Percentiles rank a stretch among this genome's conserved stretches.
Evolutionary conservation across 2,329 filamentous ascomycete genomes (phyloP).

Genomic region (Diplodia mutila): DNA sequence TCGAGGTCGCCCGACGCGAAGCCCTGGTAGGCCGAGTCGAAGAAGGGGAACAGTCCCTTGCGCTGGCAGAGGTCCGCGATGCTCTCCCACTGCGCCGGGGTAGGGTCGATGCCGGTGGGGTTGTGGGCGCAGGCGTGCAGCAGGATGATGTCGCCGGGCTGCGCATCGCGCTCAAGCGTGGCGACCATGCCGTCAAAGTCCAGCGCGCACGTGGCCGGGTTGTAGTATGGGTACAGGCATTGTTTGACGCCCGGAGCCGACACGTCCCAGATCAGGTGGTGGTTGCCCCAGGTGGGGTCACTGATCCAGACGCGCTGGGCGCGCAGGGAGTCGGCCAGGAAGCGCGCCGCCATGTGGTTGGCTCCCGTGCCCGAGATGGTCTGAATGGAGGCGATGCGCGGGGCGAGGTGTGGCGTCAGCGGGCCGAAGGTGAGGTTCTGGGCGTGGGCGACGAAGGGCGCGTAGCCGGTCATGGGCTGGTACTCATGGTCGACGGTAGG

Average conservation of each 20-base stretch:
- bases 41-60: conserved; percentile 40
- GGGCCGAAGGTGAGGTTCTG: conserved; percentile 35
- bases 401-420: neutral
- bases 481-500: conserved; percentile 32
- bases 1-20: conserved; percentile 43
- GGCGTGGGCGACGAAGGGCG: conserved; percentile 33
- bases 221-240: conserved; percentile 36
- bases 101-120: conserved; percentile 44
- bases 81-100: conserved; percentile 40
- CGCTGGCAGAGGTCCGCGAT: conserved; percentile 39
- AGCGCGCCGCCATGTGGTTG: conserved; percentile 37
- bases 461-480: conserved; percentile 32
- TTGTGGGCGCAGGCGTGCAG: conserved; percentile 47
- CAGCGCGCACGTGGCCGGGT: conserved; percentile 31
- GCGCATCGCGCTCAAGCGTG: conserved; percentile 33
- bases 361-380: conserved; percentile 45
- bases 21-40: conserved; percentile 47
- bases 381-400: conserved; percentile 38
- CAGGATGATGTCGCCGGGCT: conserved; percentile 40
- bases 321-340: conserved; percentile 32
- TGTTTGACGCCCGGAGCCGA: conserved; percentile 29
- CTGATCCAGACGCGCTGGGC: conserved; percentile 39
- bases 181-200: conserved; percentile 39
- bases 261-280: conserved; percentile 38
- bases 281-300: conserved; percentile 41